A percentile compares a stretch with the other conserved stretches of the same genome.
Evolutionary conservation across 1,139 yeast species (phyloP).

Genomic region (Suhomyces panamericanus): DNA sequence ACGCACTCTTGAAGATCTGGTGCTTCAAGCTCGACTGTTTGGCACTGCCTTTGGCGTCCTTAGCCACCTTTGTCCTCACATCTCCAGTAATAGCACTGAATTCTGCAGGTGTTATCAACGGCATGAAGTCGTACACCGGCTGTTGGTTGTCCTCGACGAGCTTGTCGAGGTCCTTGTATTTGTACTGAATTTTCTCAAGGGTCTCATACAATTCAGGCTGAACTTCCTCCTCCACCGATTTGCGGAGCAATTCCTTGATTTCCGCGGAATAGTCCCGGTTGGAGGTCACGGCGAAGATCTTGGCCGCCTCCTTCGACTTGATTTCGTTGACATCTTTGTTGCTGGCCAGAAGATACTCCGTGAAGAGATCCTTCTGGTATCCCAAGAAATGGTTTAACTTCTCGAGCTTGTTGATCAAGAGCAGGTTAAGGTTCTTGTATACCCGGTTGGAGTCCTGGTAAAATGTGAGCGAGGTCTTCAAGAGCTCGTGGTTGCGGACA

Average conservation of each 20-base stretch:
- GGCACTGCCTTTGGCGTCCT: slow-evolving; percentile 19
- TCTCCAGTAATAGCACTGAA: slow-evolving; percentile 46
- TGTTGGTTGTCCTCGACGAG: slow-evolving; percentile 1
- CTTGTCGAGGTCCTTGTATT: slow-evolving; percentile 5
- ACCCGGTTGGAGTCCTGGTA: slow-evolving; percentile 42
- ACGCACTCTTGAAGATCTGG: slow-evolving; percentile 42
- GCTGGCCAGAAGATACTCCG: slow-evolving; percentile 23
- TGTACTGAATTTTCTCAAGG: slow-evolving; percentile 3
- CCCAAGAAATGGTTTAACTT: slow-evolving; percentile 44
- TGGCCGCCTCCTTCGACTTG: slow-evolving; percentile 37
- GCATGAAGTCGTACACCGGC: slow-evolving; percentile 42
- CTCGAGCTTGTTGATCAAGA: slow-evolving; percentile 36
- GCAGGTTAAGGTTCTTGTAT: slow-evolving; percentile 34
- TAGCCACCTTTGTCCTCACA: slow-evolving; percentile 23
- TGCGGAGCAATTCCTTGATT: slow-evolving; percentile 26
- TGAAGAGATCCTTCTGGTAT: slow-evolving; percentile 35
- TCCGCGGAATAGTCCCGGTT: slow-evolving; percentile 32
- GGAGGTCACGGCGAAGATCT: slow-evolving; percentile 33
- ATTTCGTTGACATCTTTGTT: slow-evolving; percentile 34
- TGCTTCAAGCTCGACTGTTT: slow-evolving; percentile 32
- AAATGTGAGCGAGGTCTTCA: slow-evolving; percentile 35
- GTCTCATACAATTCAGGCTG: slow-evolving; percentile 2
- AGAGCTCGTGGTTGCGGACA: slow-evolving; percentile 36
- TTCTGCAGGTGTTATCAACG: slow-evolving; percentile 39
- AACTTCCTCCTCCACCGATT: slow-evolving; percentile 16